Percentiles rank a stretch among this genome's conserved stretches.
Conservation (phyloP, 23 red algal genomes). For the Agarophyton chilense region DNA sequence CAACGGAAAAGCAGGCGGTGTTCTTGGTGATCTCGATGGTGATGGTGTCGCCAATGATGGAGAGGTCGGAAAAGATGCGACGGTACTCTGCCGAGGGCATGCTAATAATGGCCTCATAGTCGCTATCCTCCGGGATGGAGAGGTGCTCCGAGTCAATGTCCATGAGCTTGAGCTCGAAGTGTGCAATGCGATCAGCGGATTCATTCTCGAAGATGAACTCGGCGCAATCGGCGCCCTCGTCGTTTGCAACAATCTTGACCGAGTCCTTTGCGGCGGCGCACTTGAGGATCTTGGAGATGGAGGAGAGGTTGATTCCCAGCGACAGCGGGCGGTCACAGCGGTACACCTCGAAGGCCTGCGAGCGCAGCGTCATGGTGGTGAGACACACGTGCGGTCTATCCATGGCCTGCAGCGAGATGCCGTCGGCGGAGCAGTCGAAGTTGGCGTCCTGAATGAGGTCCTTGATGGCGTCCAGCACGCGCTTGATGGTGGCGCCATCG, state of each 20-base stretch:
- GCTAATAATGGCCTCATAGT: slow-evolving; percentile 83
- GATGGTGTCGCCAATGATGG: slow-evolving; percentile 88
- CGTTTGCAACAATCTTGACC: slow-evolving; percentile 85
- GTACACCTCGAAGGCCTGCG: slow-evolving; percentile 90
- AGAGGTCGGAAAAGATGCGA: slow-evolving; percentile 85
- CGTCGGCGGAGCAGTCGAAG: slow-evolving; percentile 92
- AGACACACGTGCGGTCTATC: slow-evolving; percentile 89
- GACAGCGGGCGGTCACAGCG: slow-evolving; percentile 78
- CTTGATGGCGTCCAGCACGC: slow-evolving; percentile 91
- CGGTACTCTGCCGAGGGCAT: slow-evolving; percentile 87
- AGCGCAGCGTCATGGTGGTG: slow-evolving; percentile 84
- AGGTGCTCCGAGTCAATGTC: slow-evolving; percentile 96
- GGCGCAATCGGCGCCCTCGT: slow-evolving; percentile 77
- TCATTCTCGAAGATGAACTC: slow-evolving; percentile 93
- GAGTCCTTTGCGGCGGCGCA: slow-evolving; percentile 91
- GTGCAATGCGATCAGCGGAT: slow-evolving; percentile 81
- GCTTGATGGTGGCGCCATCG: slow-evolving; percentile 79
- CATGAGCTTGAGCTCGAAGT: slow-evolving; percentile 98
- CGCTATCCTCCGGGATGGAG: slow-evolving; percentile 83
- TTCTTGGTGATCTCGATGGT: slow-evolving; percentile 89
- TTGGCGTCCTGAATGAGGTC: slow-evolving; percentile 93
- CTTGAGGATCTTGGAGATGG: slow-evolving; percentile 87
- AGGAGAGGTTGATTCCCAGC: slow-evolving; percentile 90
- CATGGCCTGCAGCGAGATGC: slow-evolving; percentile 88
- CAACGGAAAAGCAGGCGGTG: slow-evolving; percentile 79